A percentile compares a stretch with the other conserved stretches of the same genome.
Evolutionary conservation across 345 rosid genomes (phyloP).

Genomic region (Eucalyptus tenuipes): DNA sequence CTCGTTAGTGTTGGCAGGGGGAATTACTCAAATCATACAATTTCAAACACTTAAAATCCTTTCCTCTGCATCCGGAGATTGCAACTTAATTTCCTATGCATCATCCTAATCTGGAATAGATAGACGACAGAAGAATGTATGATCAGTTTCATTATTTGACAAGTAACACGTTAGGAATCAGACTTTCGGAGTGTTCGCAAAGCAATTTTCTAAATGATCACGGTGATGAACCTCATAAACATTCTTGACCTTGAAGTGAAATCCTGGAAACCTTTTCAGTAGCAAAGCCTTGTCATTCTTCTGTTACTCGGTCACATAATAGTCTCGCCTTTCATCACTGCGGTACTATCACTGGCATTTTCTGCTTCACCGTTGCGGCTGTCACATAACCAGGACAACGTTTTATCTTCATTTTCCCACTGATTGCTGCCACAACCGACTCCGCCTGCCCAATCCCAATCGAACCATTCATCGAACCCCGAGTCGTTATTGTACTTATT

Average conservation of each 20-base stretch:
- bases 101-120: neutral
- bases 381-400: conserved; percentile 13
- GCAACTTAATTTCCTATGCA: neutral
- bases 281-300: neutral
- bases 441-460: conserved; percentile 10
- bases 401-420: conserved; percentile 4
- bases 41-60: neutral
- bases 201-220: neutral
- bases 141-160: neutral
- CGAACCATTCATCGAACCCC: conserved; percentile 11
- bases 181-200: neutral
- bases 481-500: neutral
- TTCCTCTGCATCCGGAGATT: neutral
- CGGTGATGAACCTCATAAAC: neutral
- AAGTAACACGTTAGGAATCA: neutral
- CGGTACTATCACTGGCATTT: neutral
- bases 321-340: neutral
- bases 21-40: neutral
- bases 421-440: neutral
- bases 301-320: neutral
- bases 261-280: neutral
- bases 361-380: neutral
- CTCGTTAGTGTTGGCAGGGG: neutral
- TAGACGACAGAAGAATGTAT: neutral
- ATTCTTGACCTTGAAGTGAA: neutral